These are phyloP conservation scores for Spencermartinsiella europaea DNA, from an alignment of 805 yeast genomes.

Conservation along the genomic window DNA sequence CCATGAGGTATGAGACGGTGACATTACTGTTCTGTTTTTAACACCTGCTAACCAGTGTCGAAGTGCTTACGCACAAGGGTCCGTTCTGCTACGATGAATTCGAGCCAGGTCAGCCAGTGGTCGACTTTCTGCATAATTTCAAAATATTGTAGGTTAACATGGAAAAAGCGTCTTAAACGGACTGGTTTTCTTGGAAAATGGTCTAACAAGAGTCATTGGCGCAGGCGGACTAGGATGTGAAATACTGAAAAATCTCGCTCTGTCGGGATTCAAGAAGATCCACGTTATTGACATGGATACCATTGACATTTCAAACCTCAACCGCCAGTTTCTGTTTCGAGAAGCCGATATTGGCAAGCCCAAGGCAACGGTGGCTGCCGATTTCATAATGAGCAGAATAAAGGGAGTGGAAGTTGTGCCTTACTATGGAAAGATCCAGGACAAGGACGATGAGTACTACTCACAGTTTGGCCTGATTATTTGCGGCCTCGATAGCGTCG, in stretches of 20 bases:
- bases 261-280: slow-evolving; percentile 60
- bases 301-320: slow-evolving; percentile 68
- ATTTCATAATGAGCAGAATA: slow-evolving; percentile 44
- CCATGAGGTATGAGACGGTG: too few species aligned
- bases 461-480: slow-evolving; percentile 63
- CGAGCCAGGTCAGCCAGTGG: slow-evolving; percentile 31
- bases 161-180: too few species aligned
- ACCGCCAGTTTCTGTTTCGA: slow-evolving; percentile 70
- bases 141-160: slow-evolving; percentile 31
- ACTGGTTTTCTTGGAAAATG: slow-evolving; percentile 14
- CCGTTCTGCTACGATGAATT: slow-evolving; percentile 35
- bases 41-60: background rate
- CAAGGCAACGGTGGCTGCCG: slow-evolving; percentile 63
- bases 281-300: slow-evolving; percentile 80
- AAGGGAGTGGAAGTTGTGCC: slow-evolving; percentile 46
- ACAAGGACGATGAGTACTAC: slow-evolving; percentile 58
- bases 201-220: slow-evolving; percentile 42
- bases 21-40: too few species aligned
- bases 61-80: slow-evolving; percentile 20
- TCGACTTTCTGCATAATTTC: slow-evolving; percentile 23
- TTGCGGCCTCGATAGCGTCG: slow-evolving; percentile 86
- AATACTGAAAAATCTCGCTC: slow-evolving; percentile 63
- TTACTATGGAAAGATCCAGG: slow-evolving; percentile 60
- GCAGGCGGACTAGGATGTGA: slow-evolving; percentile 88
- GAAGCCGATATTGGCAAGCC: slow-evolving; percentile 55